Conservation (phyloP, 78 protist genomes). For the Pigoraptor vietnamica region DNA sequence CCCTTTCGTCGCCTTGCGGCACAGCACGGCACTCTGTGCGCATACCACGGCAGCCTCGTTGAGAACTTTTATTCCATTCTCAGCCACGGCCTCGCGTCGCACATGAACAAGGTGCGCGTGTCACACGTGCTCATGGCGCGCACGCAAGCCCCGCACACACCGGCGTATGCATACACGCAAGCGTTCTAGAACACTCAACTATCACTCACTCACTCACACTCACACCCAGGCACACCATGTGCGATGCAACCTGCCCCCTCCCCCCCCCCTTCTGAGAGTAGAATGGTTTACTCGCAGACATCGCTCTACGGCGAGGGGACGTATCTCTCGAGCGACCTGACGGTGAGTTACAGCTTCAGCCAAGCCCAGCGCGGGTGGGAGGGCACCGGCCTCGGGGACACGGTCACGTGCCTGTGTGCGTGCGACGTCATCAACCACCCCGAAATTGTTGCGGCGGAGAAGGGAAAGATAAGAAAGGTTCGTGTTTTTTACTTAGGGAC, state of each 20-base stretch:
- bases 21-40: not conserved
- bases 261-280: no score
- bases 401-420: constrained; percentile 8
- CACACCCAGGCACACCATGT: not conserved
- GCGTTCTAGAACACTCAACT: not conserved
- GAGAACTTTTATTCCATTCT: constrained; percentile 14
- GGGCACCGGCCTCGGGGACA: not conserved
- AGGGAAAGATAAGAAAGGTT: not conserved
- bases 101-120: constrained; percentile 8
- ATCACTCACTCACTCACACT: not conserved
- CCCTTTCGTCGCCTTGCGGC: not conserved
- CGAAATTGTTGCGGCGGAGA: not conserved
- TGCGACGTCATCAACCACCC: constrained; percentile 18
- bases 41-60: constrained; percentile 3
- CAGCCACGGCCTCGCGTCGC: not conserved
- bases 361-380: not conserved
- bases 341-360: not conserved
- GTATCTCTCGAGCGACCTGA: constrained; percentile 1
- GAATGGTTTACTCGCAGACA: no score
- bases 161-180: not conserved
- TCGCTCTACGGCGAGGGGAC: constrained; percentile 19
- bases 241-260: no score
- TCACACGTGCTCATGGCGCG: no score
- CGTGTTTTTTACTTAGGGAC: no score
- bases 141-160: no score